A percentile compares a stretch with the other conserved stretches of the same genome.
phyloP scores from a whole-genome alignment of 1,284 basidiomycete species.

The Thelephora terrestris region DNA sequence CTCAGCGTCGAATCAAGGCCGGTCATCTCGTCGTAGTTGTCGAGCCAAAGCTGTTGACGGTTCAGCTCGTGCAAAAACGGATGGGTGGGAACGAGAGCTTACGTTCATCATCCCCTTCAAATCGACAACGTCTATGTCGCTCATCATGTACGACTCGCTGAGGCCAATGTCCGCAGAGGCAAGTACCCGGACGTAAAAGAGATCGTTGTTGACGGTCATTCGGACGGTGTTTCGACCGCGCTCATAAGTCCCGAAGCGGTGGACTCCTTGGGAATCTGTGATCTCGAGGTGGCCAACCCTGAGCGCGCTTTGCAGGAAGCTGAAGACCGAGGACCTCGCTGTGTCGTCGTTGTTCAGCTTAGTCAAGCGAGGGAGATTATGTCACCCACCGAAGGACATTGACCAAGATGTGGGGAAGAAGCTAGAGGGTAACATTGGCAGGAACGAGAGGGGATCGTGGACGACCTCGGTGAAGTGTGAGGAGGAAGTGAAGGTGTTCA shows the following conservation, averaged over 20 bases:
- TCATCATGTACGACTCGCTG: conserved; percentile 84
- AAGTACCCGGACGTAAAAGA: conserved; percentile 70
- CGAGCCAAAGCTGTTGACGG: conserved; percentile 64
- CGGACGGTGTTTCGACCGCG: conserved; percentile 48
- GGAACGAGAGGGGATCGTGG: neutral
- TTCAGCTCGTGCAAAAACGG: conserved; percentile 15
- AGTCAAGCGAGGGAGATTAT: neutral
- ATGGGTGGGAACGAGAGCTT: conserved; percentile 20
- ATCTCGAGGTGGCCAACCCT: conserved; percentile 50
- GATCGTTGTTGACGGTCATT: conserved; percentile 55
- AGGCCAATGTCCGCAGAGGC: conserved; percentile 64
- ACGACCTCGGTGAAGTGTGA: neutral
- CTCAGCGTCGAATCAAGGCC: conserved; percentile 56
- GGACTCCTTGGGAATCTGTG: conserved; percentile 45
- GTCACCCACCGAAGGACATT: neutral
- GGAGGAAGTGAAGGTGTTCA: no score
- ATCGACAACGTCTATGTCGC: conserved; percentile 65
- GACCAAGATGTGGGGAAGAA: neutral
- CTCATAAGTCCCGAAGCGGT: conserved; percentile 45
- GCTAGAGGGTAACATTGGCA: neutral
- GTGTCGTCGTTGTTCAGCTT: neutral
- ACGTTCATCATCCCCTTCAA: conserved; percentile 74
- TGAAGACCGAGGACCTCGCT: conserved; percentile 57
- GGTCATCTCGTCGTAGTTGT: conserved; percentile 66
- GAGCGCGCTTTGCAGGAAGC: conserved; percentile 50